Conservation (phyloP, 805 yeast species). For the Candida coleopterorum region DNA sequence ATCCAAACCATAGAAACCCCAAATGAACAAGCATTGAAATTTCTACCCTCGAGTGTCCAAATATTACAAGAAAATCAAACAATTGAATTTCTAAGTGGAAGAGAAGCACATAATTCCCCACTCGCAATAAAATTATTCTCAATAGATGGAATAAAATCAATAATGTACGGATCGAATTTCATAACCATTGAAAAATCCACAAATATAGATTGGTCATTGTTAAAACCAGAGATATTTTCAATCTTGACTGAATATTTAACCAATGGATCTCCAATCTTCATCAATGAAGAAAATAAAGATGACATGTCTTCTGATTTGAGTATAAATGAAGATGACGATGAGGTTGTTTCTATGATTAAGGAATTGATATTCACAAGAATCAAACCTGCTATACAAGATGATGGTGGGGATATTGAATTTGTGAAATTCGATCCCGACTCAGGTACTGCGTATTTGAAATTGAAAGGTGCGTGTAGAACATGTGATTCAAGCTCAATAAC, state of each 20-base stretch:
- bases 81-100: slow-evolving; percentile 65
- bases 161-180: slow-evolving; percentile 80
- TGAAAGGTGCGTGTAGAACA: slow-evolving; percentile 70
- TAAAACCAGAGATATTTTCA: slow-evolving; percentile 65
- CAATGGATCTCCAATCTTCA: slow-evolving; percentile 53
- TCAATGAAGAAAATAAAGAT: slow-evolving; percentile 17
- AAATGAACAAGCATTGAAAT: slow-evolving; percentile 80
- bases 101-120: slow-evolving; percentile 74
- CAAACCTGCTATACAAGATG: slow-evolving; percentile 71
- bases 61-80: slow-evolving; percentile 64
- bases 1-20: slow-evolving; percentile 87
- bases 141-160: slow-evolving; percentile 69
- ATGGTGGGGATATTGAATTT: slow-evolving; percentile 72
- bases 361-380: slow-evolving; percentile 66
- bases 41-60: slow-evolving; percentile 60
- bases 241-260: slow-evolving; percentile 52
- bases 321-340: slow-evolving; percentile 59
- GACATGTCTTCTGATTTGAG: slow-evolving; percentile 34
- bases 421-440: slow-evolving; percentile 48
- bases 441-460: slow-evolving; percentile 55
- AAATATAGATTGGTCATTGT: slow-evolving; percentile 52
- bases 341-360: slow-evolving; percentile 60
- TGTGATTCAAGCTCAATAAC: slow-evolving; percentile 66
- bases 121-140: slow-evolving; percentile 70
- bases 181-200: slow-evolving; percentile 69